Evolutionary conservation across 768 basidiomycete genomes (phyloP), one percentile per base, ranked within the genome.

Genomic region (Tricholoma matsutake): DNA sequence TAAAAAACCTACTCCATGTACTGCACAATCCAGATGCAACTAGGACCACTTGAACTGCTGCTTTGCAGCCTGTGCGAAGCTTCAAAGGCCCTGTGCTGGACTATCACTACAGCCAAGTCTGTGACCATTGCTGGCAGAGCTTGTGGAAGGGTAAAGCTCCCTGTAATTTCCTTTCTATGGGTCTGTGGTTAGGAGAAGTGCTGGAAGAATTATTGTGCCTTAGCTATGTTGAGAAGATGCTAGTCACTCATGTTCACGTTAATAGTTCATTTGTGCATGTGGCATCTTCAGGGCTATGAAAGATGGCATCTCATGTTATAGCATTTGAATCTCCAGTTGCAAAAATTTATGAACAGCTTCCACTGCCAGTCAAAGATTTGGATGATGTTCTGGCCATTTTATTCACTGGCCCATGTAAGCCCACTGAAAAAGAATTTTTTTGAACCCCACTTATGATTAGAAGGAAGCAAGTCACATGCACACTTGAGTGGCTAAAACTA

Each of bases 221-320:
- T n/a, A n/a, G n/a, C n/a, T n/a, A n/a, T n/a, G n/a, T n/a, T n/a
- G n/a, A n/a, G n/a, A n/a, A n/a, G n/a, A n/a, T 70, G 13, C 29
- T 74, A 41, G 66, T 74, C 6, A 61, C 71, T 18, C 47, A 65
- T 2, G 64, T 69, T 61, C 32, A 71, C 0, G 68, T 68, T 34
- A 76, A 72, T 43, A 28, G 59, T 2, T 76, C 71, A 57, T 63
- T 77, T 22, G 68, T 73, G 1, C 41, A 67, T 10, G 70, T 77
- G 3, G 45, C 53, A 0, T 52, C 63, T n/a, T 66, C 64, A 6
- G 74, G 74, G 4, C 43, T 65, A 14, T 41, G 56, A 0, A 71
- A 71, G 39, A 69, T 76, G 71, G 39, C 28, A 9, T 71, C 69
- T 4, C 72, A 77, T 68, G 70, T 67, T 10, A 64, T 77, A 4